Base-by-base conservation (phyloP, 2,329 filamentous ascomycete species). In the Trichophyton verrucosum region DNA sequence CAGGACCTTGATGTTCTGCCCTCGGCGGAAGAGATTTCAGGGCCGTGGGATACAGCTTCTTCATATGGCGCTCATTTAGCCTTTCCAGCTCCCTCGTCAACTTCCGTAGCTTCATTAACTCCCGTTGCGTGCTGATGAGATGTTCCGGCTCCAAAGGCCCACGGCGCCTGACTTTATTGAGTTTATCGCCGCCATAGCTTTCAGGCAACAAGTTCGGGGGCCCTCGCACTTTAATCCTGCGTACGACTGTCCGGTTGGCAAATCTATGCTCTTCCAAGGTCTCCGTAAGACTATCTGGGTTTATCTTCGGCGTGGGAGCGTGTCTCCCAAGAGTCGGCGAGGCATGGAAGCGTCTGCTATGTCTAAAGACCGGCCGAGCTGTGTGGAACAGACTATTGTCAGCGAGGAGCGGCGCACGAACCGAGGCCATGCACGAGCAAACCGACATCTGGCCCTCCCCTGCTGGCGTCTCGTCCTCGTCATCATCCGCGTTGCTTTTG, bases 181-280 rank as follows among this genome's bases (percentile, higher is more conserved):
- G 9, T 38, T 38, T 38, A 38, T 38, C 24, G 11, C 24, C 22
- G 9, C 22, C 49, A 33, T 47, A 13, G 44, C 17, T 22, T 24
- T 13, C 22, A 30, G 49, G 22, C 3, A 24, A 3, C 6, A 30
- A 17, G 13, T 33, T 11, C 49, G 22, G 30, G n/a, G 17, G 8
- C 0, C 24, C 1, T 20, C 38, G 30, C 33, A 57, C 55, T 42
- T 30, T 17, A 17, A 57, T 36, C 6, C 36, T 57, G 17, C 55
- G 55, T 24, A 44, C 40, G 3, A 57, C n/a, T 7, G 55, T 42
- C 6, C 55, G 55, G 56, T 75, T 75, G 24, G 67, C 63, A 33
- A 63, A 64, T 56, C 72, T 69, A 63, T 74, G 71, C 44, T 70
- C 69, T 58, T 71, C 67, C 15, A 75, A 66, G 6, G 74, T 75